Evolutionary conservation across 768 basidiomycete species (phyloP).

Genomic region (Artomyces pyxidatus): DNA sequence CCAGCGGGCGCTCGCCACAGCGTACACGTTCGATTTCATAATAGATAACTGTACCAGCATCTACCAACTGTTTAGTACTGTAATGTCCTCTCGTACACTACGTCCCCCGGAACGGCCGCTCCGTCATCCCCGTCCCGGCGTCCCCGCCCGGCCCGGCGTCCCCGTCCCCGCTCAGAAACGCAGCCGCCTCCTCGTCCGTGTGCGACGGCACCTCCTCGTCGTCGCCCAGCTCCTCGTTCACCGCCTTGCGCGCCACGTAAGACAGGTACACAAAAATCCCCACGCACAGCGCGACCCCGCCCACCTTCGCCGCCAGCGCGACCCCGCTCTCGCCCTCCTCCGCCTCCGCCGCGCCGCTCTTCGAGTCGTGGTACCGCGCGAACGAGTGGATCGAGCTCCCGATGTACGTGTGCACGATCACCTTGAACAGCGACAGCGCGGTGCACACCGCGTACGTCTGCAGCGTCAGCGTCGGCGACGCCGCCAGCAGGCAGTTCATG

Average conservation of each 20-base stretch:
- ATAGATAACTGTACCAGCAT: too few relatives aligned
- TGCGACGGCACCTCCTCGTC: slow-evolving; percentile 25
- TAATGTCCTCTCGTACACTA: too few relatives aligned
- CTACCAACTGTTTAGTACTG: too few relatives aligned
- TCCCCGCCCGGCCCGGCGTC: slow-evolving; percentile 6
- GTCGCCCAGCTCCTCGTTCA: slow-evolving; percentile 46
- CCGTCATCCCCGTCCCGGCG: slow-evolving; percentile 8
- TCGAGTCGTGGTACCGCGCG: slow-evolving; percentile 45
- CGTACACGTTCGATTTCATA: too few relatives aligned
- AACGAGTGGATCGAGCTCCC: slow-evolving; percentile 85
- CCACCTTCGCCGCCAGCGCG: slow-evolving; percentile 54
- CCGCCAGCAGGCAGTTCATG: slow-evolving; percentile 90
- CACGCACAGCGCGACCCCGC: slow-evolving; percentile 63
- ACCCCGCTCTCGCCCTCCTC: slow-evolving; percentile 35
- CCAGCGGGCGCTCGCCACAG: too few relatives aligned
- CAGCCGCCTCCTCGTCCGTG: slow-evolving; percentile 15
- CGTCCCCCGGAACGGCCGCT: not conserved
- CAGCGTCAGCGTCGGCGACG: slow-evolving; percentile 73
- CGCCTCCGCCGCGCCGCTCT: slow-evolving; percentile 7
- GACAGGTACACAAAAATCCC: slow-evolving; percentile 75
- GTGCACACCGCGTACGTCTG: slow-evolving; percentile 76
- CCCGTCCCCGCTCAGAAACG: slow-evolving; percentile 13
- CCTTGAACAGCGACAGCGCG: slow-evolving; percentile 78
- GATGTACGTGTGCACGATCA: slow-evolving; percentile 84
- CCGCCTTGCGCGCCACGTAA: slow-evolving; percentile 63